phyloP scores from a whole-genome alignment of 2,329 filamentous ascomycete genomes.

The Aspergillus piperis region DNA sequence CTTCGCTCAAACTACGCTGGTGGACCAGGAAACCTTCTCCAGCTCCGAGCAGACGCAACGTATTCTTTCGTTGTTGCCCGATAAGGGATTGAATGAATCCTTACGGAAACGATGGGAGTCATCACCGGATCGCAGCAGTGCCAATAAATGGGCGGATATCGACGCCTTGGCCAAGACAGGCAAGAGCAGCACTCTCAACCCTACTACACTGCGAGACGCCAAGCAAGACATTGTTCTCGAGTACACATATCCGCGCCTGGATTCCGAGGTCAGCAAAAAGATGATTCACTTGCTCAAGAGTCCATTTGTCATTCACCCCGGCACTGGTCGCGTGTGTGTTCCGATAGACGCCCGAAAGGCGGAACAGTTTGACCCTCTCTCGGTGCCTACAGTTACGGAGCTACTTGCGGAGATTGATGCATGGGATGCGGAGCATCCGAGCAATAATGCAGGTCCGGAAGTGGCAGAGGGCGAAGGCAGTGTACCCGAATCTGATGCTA shows the following conservation, averaged over 20 bases:
- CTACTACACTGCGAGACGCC: constrained; percentile 74
- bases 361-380: constrained; percentile 82
- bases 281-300: constrained; percentile 97
- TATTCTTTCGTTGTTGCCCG: constrained; percentile 81
- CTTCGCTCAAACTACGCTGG: constrained; percentile 80
- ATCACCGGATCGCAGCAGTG: constrained; percentile 72
- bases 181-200: constrained; percentile 70
- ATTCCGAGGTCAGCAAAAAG: constrained; percentile 97
- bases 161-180: constrained; percentile 79
- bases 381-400: constrained; percentile 84
- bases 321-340: constrained; percentile 91
- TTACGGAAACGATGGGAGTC: constrained; percentile 90
- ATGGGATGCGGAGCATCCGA: constrained; percentile 58
- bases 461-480: constrained; percentile 45
- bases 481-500: constrained; percentile 32
- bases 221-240: constrained; percentile 97
- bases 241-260: constrained; percentile 95
- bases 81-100: constrained; percentile 73
- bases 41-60: constrained; percentile 69
- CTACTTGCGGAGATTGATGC: constrained; percentile 83
- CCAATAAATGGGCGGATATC: constrained; percentile 91
- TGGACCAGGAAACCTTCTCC: constrained; percentile 83
- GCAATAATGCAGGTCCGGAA: constrained; percentile 40
- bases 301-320: constrained; percentile 94
- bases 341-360: constrained; percentile 77